Base-by-base conservation (phyloP, 192 early-diverging fungal genomes). In the Diversispora eburnea region DNA sequence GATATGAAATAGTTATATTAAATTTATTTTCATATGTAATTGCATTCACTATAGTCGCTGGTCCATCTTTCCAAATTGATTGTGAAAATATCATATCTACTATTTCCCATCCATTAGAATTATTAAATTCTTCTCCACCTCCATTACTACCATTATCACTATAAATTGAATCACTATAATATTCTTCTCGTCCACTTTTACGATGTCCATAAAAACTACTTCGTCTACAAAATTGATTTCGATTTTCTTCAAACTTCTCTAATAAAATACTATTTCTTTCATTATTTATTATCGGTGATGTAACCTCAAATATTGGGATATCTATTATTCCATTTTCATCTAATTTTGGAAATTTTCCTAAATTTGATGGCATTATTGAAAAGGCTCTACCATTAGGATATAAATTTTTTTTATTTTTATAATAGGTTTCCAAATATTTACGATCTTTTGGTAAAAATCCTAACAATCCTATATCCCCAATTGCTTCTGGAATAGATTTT, bases 1-100 rank as follows among this genome's bases (percentile, higher is more conserved):
- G 65, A 67, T 67, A 67, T n/a, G 45, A 9, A 48, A 67, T 51
- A 46, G 19, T 48, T 20, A 45, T 25, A 25, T 67, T 67, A 15
- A 67, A 13, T 20, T 46, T 67, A 1, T 67, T 20, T 48, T 15
- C 46, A 48, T 67, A 47, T 48, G 8, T 48, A 33, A 47, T 51
- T 25, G 20, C 8, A 67, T 67, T 67, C n/a, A 67, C 65, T 6
- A 48, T 67, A 8, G 48, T 15, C 3, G 43, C 45, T 1, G 65
- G 43, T 8, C 65, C 65, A 51, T 25, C 48, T 17, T 48, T n/a
- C 17, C 48, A 47, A 45, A 47, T 41, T 19, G 65, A 67, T 51
- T 67, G 65, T 7, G 65, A 67, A 67, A 67, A 51, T 48, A 67
- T n/a, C 17, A 67, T 22, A 49, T 67, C 65, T 33, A 48, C 3